Base-by-base conservation (phyloP, 2,329 filamentous ascomycete species). In the Paecilomyces formosus region DNA sequence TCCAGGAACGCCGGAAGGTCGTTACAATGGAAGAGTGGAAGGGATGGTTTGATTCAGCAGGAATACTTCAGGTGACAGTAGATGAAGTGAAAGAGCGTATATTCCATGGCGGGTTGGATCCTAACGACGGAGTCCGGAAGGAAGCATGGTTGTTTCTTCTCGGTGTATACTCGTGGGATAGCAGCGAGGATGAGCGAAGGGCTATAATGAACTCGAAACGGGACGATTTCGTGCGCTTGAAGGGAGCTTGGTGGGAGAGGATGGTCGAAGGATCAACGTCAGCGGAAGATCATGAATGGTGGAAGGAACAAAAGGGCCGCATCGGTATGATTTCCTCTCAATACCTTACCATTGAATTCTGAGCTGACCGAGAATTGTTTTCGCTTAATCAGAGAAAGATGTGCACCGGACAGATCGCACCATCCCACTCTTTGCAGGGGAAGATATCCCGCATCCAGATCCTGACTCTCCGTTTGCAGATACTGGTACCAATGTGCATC, bases 41-140 rank as follows among this genome's bases (percentile, higher is more conserved):
- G n/a, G 82, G 80, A 0, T 97, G 91, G 71, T 97, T 99, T 66
- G 91, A 97, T 65, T 74, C 81, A 2, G 79, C 86, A 0, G 94
- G 94, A 0, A 81, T 86, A 51, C 76, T 99, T 2, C 84, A 88
- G 2, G 78, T 96, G 53, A 97, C 92, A 0, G 81, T 88, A 3
- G 91, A 97, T 64, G 94, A 99, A 71, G 92, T 96, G 63, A 99
- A 97, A 73, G 93, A 97, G 70, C 85, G 94, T n/a, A 85, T 99
- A 58, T 99, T 97, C 72, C 94, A 97, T 69, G 94, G 94, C 28
- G 94, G 94, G 0, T 79, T 99, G 0, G 87, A 96, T 69, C 78
- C 89, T 0, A 89, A 96, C 15, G 93, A 97, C 66, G 92, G 92
- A 0, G 92, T 96, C 3, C 82, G 95, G 54, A 97, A 97, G 74